These are phyloP conservation scores for Alternaria postmessia DNA, from an alignment of 2,329 filamentous ascomycete species.

Conservation along the genomic window DNA sequence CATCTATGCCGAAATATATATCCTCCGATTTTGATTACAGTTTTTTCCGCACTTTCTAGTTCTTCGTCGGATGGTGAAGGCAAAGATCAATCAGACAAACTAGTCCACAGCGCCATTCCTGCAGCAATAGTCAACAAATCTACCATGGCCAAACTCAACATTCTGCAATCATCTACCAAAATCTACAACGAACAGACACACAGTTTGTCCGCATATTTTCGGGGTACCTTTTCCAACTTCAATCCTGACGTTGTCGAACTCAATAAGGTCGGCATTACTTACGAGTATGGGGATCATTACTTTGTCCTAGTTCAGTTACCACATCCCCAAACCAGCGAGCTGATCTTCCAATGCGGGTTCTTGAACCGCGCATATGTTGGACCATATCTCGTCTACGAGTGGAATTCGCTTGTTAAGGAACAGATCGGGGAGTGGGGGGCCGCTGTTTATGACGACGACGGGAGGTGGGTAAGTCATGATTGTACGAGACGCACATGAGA, in stretches of 20 bases:
- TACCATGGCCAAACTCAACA: background rate
- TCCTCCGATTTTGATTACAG: background rate
- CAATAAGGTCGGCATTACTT: conserved; percentile 12
- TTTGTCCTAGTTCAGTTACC: background rate
- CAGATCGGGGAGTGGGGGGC: background rate
- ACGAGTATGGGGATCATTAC: conserved; percentile 1
- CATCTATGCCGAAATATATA: background rate
- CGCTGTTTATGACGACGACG: background rate
- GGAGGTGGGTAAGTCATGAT: background rate
- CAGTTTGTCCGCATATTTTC: background rate
- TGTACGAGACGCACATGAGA: background rate
- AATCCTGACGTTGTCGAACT: conserved; percentile 4
- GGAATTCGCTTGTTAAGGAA: background rate
- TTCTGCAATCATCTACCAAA: background rate
- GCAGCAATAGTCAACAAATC: background rate
- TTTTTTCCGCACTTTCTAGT: background rate
- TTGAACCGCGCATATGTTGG: background rate
- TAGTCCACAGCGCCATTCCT: background rate
- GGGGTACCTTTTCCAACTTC: background rate
- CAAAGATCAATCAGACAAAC: background rate
- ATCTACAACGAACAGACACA: background rate
- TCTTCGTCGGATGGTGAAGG: background rate
- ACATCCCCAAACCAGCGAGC: background rate
- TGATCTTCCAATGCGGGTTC: background rate
- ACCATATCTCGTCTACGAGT: conserved; percentile 3